These are phyloP conservation scores for Drechslerella coelobrocha DNA, from an alignment of 2,329 filamentous ascomycete genomes.

Conservation along the genomic window DNA sequence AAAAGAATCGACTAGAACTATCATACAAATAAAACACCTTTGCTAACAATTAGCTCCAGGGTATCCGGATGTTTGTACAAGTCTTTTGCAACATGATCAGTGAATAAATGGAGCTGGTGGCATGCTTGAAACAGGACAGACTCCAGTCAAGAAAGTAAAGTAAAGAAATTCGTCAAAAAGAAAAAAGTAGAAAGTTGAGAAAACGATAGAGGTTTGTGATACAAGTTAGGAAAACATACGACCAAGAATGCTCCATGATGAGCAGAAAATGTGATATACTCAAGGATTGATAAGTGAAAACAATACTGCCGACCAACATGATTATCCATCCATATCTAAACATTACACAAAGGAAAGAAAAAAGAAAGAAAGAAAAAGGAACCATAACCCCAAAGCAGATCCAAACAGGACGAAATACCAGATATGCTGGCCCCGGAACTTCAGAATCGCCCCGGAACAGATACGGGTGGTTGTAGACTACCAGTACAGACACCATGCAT, in stretches of 20 bases:
- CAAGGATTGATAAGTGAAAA: too few species aligned
- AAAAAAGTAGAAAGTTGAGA: neutral
- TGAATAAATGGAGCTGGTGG: too few species aligned
- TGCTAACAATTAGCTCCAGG: neutral
- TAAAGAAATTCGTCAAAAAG: neutral
- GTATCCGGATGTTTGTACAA: slow-evolving; percentile 11
- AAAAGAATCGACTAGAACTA: too few species aligned
- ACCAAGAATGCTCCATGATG: too few species aligned
- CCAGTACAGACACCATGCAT: slow-evolving; percentile 25
- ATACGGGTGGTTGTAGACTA: slow-evolving; percentile 13
- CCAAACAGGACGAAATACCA: slow-evolving; percentile 16
- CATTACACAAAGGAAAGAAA: slow-evolving; percentile 8
- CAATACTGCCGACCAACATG: slow-evolving; percentile 10
- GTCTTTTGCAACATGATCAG: slow-evolving; percentile 4
- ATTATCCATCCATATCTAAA: slow-evolving; percentile 15
- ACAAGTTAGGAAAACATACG: neutral
- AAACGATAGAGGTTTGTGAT: neutral
- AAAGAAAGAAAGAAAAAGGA: slow-evolving; percentile 11
- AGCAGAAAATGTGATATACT: too few species aligned
- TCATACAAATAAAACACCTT: too few species aligned
- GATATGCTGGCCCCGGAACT: slow-evolving; percentile 15
- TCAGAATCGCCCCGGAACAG: neutral
- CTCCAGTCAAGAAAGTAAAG: neutral
- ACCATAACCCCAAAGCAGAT: neutral
- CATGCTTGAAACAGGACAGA: too few species aligned